Percentiles rank a stretch among this genome's conserved stretches.
Evolutionary conservation across 2,329 filamentous ascomycete species (phyloP).

Genomic region (Huntiella bhutanensis): DNA sequence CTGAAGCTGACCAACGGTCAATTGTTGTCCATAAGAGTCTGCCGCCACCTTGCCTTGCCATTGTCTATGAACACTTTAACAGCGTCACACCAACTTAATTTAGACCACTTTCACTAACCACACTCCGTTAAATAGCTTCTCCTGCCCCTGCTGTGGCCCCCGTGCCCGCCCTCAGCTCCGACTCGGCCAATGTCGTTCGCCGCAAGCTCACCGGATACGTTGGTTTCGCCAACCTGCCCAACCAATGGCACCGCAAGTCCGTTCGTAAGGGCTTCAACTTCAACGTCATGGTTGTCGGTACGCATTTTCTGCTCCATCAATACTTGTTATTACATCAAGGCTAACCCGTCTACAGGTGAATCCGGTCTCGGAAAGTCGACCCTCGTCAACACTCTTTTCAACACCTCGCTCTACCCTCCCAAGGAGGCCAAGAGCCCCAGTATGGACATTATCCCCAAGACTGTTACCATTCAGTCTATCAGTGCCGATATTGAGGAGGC

Average conservation of each 20-base stretch:
- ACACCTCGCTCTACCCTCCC: conserved; percentile 94
- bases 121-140: conserved; percentile 5
- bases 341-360: conserved; percentile 50
- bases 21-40: conserved; percentile 4
- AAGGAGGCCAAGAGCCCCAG: conserved; percentile 97
- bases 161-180: conserved; percentile 26
- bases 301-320: conserved; percentile 22
- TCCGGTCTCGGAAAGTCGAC: conserved; percentile 98
- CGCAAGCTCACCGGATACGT: conserved; percentile 97
- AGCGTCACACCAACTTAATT: background rate
- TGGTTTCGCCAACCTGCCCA: conserved; percentile 94
- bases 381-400: conserved; percentile 97
- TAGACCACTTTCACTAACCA: conserved; percentile 1
- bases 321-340: background rate
- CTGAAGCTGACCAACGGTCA: background rate
- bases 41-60: background rate
- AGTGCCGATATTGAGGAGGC: conserved; percentile 97
- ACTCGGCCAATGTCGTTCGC: conserved; percentile 89
- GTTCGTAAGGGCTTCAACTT: conserved; percentile 99
- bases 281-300: conserved; percentile 99
- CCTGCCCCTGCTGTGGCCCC: conserved; percentile 18
- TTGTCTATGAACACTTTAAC: background rate
- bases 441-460: conserved; percentile 97
- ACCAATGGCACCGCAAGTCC: conserved; percentile 99
- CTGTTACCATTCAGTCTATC: conserved; percentile 83